These are phyloP conservation scores for Dactylonectria macrodidyma DNA, from an alignment of 2,329 filamentous ascomycete genomes.

Conservation along the genomic window DNA sequence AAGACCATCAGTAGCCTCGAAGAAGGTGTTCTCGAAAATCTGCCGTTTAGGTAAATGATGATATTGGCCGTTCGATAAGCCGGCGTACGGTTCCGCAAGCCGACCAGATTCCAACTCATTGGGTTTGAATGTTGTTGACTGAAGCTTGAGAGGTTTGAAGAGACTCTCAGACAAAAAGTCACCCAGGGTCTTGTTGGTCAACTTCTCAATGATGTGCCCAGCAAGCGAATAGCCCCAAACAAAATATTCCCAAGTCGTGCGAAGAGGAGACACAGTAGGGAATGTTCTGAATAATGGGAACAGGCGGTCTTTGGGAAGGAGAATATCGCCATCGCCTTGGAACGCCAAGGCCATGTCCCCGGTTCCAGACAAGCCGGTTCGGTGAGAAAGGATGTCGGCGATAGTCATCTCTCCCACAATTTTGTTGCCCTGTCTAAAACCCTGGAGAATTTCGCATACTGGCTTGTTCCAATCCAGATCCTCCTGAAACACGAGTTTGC, in stretches of 20 bases:
- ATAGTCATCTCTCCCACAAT: background rate
- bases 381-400: slow-evolving; percentile 19
- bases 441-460: background rate
- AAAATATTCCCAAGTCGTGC: slow-evolving; percentile 18
- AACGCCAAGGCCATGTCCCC: slow-evolving; percentile 9
- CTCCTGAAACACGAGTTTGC: slow-evolving; percentile 4
- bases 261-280: background rate
- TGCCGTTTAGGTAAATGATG: slow-evolving; percentile 5
- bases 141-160: background rate
- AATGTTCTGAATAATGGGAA: slow-evolving; percentile 3
- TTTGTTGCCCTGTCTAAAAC: background rate
- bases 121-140: slow-evolving; percentile 6
- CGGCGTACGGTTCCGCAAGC: slow-evolving; percentile 8
- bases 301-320: slow-evolving; percentile 1
- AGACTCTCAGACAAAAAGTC: background rate
- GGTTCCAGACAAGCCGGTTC: slow-evolving; percentile 2
- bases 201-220: background rate
- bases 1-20: slow-evolving; percentile 10
- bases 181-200: background rate
- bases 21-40: slow-evolving; percentile 7
- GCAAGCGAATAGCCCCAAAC: slow-evolving; percentile 20
- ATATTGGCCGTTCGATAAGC: background rate
- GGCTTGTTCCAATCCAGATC: slow-evolving; percentile 1
- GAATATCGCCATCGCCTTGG: slow-evolving; percentile 24
- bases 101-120: background rate